A percentile compares a stretch with the other conserved stretches of the same genome.
Evolutionary conservation across 768 basidiomycete species (phyloP).

Genomic region (Suillus occidentalis): DNA sequence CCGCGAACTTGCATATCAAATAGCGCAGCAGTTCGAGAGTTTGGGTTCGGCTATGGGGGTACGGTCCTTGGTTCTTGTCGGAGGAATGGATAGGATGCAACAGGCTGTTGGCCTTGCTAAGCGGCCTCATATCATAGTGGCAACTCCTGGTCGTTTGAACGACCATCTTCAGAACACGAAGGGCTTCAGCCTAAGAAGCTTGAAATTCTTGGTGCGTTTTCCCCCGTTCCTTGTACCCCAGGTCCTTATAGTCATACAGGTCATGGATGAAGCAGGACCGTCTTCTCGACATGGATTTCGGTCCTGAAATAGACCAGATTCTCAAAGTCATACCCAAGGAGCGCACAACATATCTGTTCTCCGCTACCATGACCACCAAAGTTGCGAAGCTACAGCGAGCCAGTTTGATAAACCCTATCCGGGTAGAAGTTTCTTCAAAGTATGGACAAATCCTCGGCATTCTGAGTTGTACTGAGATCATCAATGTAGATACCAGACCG

Average conservation of each 20-base stretch:
- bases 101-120: slow-evolving; percentile 93
- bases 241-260: slow-evolving; percentile 46
- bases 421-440: slow-evolving; percentile 93
- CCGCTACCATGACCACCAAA: slow-evolving; percentile 98
- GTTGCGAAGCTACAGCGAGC: slow-evolving; percentile 95
- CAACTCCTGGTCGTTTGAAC: slow-evolving; percentile 89
- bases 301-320: slow-evolving; percentile 93
- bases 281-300: slow-evolving; percentile 94
- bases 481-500: slow-evolving; percentile 84
- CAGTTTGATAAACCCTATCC: slow-evolving; percentile 89
- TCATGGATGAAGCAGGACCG: slow-evolving; percentile 99
- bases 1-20: slow-evolving; percentile 97
- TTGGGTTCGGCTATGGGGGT: slow-evolving; percentile 93
- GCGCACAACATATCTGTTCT: slow-evolving; percentile 93
- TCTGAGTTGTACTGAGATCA: background rate
- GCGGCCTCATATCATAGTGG: slow-evolving; percentile 91
- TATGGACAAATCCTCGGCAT: slow-evolving; percentile 37
- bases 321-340: slow-evolving; percentile 94
- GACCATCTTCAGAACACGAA: slow-evolving; percentile 98
- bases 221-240: background rate
- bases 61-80: slow-evolving; percentile 88
- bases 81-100: slow-evolving; percentile 88
- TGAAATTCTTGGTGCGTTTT: slow-evolving; percentile 82
- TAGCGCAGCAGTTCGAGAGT: slow-evolving; percentile 93
- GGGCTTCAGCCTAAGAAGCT: slow-evolving; percentile 82